phyloP scores from a whole-genome alignment of 1,284 basidiomycete species.

The Pholiota adiposa region DNA sequence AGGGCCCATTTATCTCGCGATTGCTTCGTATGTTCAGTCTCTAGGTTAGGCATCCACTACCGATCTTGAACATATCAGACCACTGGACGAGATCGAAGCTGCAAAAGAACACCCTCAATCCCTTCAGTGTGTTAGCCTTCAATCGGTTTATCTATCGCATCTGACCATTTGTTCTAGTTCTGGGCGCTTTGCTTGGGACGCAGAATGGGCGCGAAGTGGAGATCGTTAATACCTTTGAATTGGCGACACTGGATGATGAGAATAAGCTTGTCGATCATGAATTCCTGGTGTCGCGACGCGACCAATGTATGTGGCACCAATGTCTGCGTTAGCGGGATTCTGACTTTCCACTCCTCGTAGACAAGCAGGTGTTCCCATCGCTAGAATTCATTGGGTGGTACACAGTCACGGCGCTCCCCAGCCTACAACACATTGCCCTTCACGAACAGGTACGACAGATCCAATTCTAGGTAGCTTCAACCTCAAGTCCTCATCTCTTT shows the following conservation, averaged over 20 bases:
- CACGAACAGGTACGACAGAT: conserved; percentile 76
- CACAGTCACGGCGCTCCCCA: conserved; percentile 77
- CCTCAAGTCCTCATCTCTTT: background rate
- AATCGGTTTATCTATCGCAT: background rate
- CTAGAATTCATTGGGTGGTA: conserved; percentile 99
- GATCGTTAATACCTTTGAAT: conserved; percentile 95
- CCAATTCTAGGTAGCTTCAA: background rate
- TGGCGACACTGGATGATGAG: conserved; percentile 63
- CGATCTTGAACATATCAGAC: conserved; percentile 96
- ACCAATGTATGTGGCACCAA: conserved; percentile 79
- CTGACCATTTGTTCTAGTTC: conserved; percentile 53
- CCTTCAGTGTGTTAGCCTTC: conserved; percentile 58
- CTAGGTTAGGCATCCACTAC: conserved; percentile 83
- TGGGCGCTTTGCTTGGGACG: conserved; percentile 94
- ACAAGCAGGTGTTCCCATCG: conserved; percentile 97
- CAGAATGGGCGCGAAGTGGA: conserved; percentile 94
- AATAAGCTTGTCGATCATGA: conserved; percentile 70
- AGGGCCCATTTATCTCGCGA: conserved; percentile 29
- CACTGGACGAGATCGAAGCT: conserved; percentile 87
- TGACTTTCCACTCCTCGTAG: conserved; percentile 47
- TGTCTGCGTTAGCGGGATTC: background rate
- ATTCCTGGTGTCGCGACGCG: conserved; percentile 82
- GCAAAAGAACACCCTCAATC: conserved; percentile 64
- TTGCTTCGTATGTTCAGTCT: conserved; percentile 8
- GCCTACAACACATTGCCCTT: conserved; percentile 74